phyloP scores from a whole-genome alignment of 371 early-diverging fungal genomes.

The Chytridium lagenaria region DNA sequence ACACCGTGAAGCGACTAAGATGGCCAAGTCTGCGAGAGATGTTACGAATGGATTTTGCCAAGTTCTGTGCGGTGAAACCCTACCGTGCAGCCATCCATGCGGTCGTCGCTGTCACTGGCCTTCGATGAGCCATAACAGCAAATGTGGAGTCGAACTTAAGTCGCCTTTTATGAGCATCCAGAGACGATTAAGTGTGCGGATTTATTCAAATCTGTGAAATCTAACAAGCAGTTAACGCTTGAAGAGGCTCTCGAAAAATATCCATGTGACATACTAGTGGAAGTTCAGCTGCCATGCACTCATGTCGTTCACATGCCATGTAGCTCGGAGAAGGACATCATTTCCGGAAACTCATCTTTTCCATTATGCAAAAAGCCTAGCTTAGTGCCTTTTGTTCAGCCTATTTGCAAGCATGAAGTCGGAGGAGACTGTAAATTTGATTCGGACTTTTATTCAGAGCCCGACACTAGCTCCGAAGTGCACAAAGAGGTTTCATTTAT shows the following conservation, averaged over 20 bases:
- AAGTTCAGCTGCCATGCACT: conserved; percentile 35
- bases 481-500: conserved; percentile 19
- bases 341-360: background rate
- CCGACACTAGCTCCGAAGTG: conserved; percentile 13
- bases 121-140: conserved; percentile 21
- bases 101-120: conserved; percentile 36
- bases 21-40: conserved; percentile 11
- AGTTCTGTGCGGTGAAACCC: conserved; percentile 19
- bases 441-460: background rate
- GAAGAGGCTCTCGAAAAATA: conserved; percentile 19
- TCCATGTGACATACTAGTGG: conserved; percentile 24
- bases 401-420: conserved; percentile 31
- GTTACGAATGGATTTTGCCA: conserved; percentile 36
- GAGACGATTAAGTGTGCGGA: conserved; percentile 17
- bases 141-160: conserved; percentile 20
- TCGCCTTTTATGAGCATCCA: conserved; percentile 31
- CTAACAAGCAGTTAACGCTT: too few species aligned
- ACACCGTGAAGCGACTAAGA: conserved; percentile 17
- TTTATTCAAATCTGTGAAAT: background rate
- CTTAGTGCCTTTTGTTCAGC: conserved; percentile 23
- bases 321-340: conserved; percentile 21
- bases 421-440: conserved; percentile 20
- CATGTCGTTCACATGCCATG: conserved; percentile 25
- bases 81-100: conserved; percentile 35
- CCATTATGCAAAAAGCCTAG: conserved; percentile 22